Evolutionary conservation across 1,284 basidiomycete genomes (phyloP), one percentile per base, ranked within the genome.

Genomic region (Microbotryum silenes-acaulis): DNA sequence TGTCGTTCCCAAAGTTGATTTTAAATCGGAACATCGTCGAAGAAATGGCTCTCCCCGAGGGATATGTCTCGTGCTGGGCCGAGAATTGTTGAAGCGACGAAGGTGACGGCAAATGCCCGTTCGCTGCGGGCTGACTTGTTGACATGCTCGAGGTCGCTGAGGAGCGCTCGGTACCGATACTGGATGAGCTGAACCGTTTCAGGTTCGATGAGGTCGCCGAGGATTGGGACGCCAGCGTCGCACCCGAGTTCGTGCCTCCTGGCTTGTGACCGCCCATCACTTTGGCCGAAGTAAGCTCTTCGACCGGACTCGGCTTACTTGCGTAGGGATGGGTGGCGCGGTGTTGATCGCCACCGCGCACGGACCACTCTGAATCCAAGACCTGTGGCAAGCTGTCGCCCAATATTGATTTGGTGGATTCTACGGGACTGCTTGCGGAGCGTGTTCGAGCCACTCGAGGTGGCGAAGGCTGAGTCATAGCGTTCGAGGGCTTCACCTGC

Each of bases 1-100:
- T 85, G 73, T 96, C 91, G 69, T 91, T 85, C 70, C 87, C 83
- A 78, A 86, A 91, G 75, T 87, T 85, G 58, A 94, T 88, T 52
- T 73, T 72, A 62, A 75, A 65, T 51, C 74, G 71, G 5, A 76
- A 67, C 4, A 73, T 74, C 14, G 62, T 42, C 14, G 37, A 42
- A 18, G 37, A 42, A 16, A 66, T 48, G 25, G 64, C 59, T 42
- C 16, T 18, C 37, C 37, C 12, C 37, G 12, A 42, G 37, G 12
- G 6, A 18, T 42, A 42, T 42, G 37, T 10, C 16, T 42, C 37
- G 20, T 51, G 20, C 25, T 51, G 23, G 27, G 18, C 10, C 14
- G 50, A 23, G 47, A 37, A n/a, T 2, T 51, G 51, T 21, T 25
- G 45, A 25, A 14, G 42, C 6, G 29, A 42, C 7, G 44, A 56